A percentile compares a stretch with the other conserved stretches of the same genome.
Evolutionary conservation across 768 basidiomycete genomes (phyloP).

Genomic region (Leccinum disarticulatum): DNA sequence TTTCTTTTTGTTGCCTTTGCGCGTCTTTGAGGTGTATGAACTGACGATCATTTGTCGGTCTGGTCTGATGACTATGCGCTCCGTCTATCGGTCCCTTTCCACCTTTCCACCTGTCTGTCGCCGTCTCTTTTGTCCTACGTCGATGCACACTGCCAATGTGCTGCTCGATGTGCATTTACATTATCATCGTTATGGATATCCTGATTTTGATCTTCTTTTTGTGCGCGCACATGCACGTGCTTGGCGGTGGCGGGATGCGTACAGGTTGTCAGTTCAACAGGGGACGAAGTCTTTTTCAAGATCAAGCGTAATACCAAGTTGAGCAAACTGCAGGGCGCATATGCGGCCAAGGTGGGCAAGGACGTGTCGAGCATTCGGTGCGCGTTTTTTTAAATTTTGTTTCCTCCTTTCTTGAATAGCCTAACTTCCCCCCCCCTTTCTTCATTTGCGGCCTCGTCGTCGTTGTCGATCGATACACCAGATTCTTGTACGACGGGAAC

Average conservation of each 20-base stretch:
- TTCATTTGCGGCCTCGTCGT: constrained; percentile 3
- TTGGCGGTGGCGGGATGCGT: background rate
- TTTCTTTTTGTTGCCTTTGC: background rate
- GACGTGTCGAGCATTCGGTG: constrained; percentile 87
- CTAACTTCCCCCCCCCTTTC: background rate
- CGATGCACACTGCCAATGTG: background rate
- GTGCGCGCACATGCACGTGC: background rate
- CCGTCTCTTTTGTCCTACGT: background rate
- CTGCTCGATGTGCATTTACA: background rate
- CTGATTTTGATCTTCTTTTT: background rate
- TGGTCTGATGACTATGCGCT: background rate
- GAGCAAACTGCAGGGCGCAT: constrained; percentile 90
- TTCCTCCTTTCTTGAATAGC: background rate
- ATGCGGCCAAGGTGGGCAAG: constrained; percentile 90
- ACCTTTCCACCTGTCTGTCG: background rate
- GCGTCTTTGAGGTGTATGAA: background rate
- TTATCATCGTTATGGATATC: background rate
- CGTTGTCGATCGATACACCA: constrained; percentile 29
- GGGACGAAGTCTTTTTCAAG: constrained; percentile 96
- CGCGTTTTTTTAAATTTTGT: constrained; percentile 22
- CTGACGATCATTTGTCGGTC: background rate
- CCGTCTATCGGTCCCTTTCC: background rate
- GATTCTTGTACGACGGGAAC: constrained; percentile 88
- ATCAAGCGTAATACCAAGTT: constrained; percentile 92
- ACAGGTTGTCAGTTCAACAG: constrained; percentile 71